A percentile compares a stretch with the other conserved stretches of the same genome.
These are phyloP conservation scores for Geranium brycei DNA, from an alignment of 345 rosid species.

Conservation along the genomic window DNA sequence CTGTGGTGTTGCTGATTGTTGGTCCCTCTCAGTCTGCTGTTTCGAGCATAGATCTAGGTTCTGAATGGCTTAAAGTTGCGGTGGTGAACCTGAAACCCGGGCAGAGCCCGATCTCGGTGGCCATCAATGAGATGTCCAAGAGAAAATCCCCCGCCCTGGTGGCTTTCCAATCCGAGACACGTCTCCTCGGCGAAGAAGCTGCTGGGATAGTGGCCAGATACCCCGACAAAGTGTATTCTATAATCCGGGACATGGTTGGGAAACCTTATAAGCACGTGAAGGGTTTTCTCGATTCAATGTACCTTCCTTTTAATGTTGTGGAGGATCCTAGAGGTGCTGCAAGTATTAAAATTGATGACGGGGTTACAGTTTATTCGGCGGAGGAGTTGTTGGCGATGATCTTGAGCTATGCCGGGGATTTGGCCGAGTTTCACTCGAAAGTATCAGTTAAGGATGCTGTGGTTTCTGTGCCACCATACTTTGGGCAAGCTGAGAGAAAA, in stretches of 20 bases:
- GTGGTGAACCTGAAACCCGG: conserved; percentile 82
- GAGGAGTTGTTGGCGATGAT: conserved; percentile 95
- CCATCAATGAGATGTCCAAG: conserved; percentile 98
- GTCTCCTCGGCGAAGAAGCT: conserved; percentile 88
- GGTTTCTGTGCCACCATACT: conserved; percentile 77
- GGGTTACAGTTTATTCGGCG: conserved; percentile 32
- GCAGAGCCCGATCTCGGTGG: conserved; percentile 80
- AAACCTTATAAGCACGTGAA: conserved; percentile 64
- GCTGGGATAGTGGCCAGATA: conserved; percentile 81
- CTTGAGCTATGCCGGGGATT: conserved; percentile 44
- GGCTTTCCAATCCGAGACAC: conserved; percentile 59
- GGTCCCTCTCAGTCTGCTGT: conserved; percentile 62
- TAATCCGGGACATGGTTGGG: conserved; percentile 69
- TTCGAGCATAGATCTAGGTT: conserved; percentile 89
- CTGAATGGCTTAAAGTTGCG: conserved; percentile 86
- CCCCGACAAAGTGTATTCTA: conserved; percentile 71
- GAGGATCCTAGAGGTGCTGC: conserved; percentile 75
- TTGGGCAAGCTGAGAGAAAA: conserved; percentile 89
- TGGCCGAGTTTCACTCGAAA: conserved; percentile 81
- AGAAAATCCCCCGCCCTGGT: conserved; percentile 84
- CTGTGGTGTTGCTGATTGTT: conserved; percentile 17
- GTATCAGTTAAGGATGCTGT: conserved; percentile 56
- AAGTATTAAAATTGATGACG: conserved; percentile 45
- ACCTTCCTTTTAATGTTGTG: conserved; percentile 54
- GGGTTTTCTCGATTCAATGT: conserved; percentile 40